These are phyloP conservation scores for Silene coronaria DNA, from an alignment of 179 eudicot genomes.

Conservation along the genomic window DNA sequence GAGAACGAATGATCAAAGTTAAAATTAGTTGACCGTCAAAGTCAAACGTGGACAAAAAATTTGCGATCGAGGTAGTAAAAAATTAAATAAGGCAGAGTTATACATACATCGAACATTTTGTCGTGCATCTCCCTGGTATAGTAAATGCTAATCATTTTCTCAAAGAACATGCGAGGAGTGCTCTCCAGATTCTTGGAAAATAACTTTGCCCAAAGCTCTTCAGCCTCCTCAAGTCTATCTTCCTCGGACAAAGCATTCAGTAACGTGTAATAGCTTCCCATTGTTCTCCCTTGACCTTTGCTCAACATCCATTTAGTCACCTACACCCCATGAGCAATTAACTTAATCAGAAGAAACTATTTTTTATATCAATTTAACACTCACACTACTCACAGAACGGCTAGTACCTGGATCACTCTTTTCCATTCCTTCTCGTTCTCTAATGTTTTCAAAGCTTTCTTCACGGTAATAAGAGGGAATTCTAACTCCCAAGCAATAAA, in stretches of 20 bases:
- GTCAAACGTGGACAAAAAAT: not conserved
- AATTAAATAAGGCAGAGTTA: slow-evolving; percentile 2
- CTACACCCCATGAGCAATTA: slow-evolving; percentile 26
- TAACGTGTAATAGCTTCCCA: slow-evolving; percentile 77
- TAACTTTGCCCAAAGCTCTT: slow-evolving; percentile 72
- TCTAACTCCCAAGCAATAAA: slow-evolving; percentile 96
- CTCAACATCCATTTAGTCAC: slow-evolving; percentile 97
- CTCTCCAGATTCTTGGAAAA: slow-evolving; percentile 70
- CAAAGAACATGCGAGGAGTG: slow-evolving; percentile 83
- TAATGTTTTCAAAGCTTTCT: slow-evolving; percentile 74
- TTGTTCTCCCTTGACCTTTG: slow-evolving; percentile 94
- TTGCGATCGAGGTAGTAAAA: not conserved
- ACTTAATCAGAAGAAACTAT: not conserved
- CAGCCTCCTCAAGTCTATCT: slow-evolving; percentile 85
- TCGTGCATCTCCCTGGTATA: slow-evolving; percentile 65
- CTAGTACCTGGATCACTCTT: slow-evolving; percentile 75
- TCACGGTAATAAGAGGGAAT: slow-evolving; percentile 81
- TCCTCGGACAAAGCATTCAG: slow-evolving; percentile 82
- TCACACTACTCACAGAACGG: not conserved
- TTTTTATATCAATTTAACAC: not conserved
- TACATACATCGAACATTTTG: slow-evolving; percentile 74
- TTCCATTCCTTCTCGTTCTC: slow-evolving; percentile 80
- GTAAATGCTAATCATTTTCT: slow-evolving; percentile 70
- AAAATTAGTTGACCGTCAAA: not conserved
- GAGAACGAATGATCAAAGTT: too few species aligned